phyloP scores from a whole-genome alignment of 768 basidiomycete species.

The Trametes gibbosa region DNA sequence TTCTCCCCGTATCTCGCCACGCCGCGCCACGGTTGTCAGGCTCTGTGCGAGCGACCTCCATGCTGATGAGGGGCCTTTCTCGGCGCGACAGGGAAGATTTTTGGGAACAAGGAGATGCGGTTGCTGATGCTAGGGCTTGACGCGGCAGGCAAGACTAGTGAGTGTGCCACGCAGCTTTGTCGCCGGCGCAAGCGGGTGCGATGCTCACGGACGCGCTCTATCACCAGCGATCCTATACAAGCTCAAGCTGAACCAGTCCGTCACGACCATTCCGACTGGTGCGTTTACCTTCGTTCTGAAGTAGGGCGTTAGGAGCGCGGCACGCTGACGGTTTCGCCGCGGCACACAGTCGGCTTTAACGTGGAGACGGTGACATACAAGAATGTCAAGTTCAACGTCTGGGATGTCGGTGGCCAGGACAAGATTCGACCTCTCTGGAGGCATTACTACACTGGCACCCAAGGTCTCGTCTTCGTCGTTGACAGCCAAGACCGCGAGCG shows the following conservation, averaged over 20 bases:
- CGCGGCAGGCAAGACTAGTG: slow-evolving; percentile 98
- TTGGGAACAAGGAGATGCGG: slow-evolving; percentile 99
- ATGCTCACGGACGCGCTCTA: slow-evolving; percentile 8
- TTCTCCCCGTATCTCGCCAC: not conserved
- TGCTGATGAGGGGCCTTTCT: slow-evolving; percentile 3
- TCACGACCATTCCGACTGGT: slow-evolving; percentile 98
- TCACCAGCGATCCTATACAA: slow-evolving; percentile 92
- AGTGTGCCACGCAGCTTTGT: slow-evolving; percentile 32
- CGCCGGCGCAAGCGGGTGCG: not conserved
- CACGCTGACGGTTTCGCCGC: not conserved
- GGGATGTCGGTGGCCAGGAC: slow-evolving; percentile 99
- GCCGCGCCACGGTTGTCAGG: not conserved
- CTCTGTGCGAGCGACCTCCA: not conserved
- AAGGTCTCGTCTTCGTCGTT: slow-evolving; percentile 97
- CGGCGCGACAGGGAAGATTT: slow-evolving; percentile 68
- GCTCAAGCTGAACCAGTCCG: slow-evolving; percentile 97
- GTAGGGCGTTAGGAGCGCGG: not conserved
- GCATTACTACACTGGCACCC: slow-evolving; percentile 99
- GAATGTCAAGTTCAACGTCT: slow-evolving; percentile 93
- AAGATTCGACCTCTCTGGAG: slow-evolving; percentile 98
- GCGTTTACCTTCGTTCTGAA: slow-evolving; percentile 24
- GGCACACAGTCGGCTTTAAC: slow-evolving; percentile 86
- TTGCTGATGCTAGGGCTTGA: slow-evolving; percentile 96
- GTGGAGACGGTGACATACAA: slow-evolving; percentile 99
- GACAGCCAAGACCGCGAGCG: slow-evolving; percentile 95